phyloP scores from a whole-genome alignment of 2,329 filamentous ascomycete species.

The Periconia macrospinosa region DNA sequence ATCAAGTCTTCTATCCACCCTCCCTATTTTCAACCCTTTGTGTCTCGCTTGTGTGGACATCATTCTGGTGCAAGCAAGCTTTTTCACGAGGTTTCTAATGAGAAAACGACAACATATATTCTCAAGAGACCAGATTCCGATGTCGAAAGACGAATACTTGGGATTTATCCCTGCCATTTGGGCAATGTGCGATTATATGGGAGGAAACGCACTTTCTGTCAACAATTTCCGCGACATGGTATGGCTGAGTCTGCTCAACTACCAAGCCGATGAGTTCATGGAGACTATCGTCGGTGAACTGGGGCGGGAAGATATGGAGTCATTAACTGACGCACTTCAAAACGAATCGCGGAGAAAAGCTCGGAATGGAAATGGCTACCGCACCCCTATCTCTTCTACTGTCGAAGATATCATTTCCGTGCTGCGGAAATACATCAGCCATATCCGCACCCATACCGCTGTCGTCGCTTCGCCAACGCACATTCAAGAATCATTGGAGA shows the following conservation, averaged over 20 bases:
- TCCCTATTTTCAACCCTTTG: not conserved
- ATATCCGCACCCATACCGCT: not conserved
- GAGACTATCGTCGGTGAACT: not conserved
- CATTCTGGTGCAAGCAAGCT: not conserved
- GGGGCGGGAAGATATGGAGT: too few species aligned
- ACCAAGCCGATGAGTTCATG: not conserved
- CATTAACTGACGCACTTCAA: too few species aligned
- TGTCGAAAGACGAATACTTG: conserved; percentile 24
- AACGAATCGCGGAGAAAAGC: too few species aligned
- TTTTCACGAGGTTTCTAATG: not conserved
- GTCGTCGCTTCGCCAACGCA: not conserved
- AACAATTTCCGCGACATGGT: not conserved
- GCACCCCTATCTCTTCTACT: too few species aligned
- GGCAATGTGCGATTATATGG: conserved; percentile 16
- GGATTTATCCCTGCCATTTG: conserved; percentile 29
- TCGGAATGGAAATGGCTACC: too few species aligned
- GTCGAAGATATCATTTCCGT: not conserved
- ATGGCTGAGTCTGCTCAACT: not conserved
- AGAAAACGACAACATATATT: too few species aligned
- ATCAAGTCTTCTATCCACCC: not conserved
- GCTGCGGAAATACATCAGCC: not conserved
- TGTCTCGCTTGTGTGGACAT: not conserved
- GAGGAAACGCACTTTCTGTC: not conserved
- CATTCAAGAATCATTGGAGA: not conserved
- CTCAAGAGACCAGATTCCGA: not conserved